Evolutionary conservation across 2,329 filamentous ascomycete species (phyloP), one percentile per base, ranked within the genome.

Genomic region (Cytospora piceae): DNA sequence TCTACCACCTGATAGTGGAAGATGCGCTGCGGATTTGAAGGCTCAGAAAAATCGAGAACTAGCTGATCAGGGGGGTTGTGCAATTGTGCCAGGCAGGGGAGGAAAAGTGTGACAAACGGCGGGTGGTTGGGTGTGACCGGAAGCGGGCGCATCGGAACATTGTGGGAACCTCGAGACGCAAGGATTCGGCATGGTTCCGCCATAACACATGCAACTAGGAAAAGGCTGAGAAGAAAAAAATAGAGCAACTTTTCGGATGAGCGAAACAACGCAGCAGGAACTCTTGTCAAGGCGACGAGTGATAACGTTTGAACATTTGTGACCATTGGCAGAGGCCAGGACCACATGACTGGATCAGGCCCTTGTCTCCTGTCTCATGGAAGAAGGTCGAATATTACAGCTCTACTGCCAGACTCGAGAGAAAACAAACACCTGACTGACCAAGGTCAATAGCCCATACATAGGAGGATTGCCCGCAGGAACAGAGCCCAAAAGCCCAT

Each of bases 171-270:
- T 57, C 29, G 54, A 57, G 53, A 57, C 53, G 53, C 39, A 27
- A 39, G 17, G 42, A 55, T 31, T 49, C 53, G 46, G 29, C 53
- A 57, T 42, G 54, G 53, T 39, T 39, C 42, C 61, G 61, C 61
- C 61, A 37, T 34, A 63, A 57, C 54, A 55, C 61, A 63, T 57
- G 61, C 61, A 57, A 63, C 39, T 63, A 63, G 61, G 58, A 53
- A 53, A 34, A 53, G 54, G 49, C 20, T 39, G 39, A 64, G 58
- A 49, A 58, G 29, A 58, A 49, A 56, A 58, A 59, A 53, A 61
- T 64, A 58, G 39, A 51, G 27, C 61, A 60, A 20, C 29, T 24
- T 58, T 61, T 34, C 53, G 53, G 60, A 57, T n/a, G 29, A 37
- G 53, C 55, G 29, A 27, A 51, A 27, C 37, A 24, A 29, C 27